phyloP scores from a whole-genome alignment of 192 early-diverging fungal species.

The Linderina pennispora region DNA sequence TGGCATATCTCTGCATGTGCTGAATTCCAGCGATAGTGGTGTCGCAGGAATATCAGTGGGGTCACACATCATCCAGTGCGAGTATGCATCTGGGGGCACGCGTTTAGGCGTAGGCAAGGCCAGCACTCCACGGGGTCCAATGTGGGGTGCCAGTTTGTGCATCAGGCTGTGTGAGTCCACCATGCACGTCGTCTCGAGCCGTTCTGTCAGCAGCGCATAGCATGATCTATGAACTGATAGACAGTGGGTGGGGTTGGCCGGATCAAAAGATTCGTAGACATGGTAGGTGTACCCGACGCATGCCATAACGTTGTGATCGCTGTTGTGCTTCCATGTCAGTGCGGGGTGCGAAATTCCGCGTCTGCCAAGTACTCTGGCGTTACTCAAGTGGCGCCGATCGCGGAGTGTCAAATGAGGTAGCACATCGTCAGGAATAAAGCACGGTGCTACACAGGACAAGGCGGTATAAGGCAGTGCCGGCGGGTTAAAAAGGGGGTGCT shows the following conservation, averaged over 20 bases:
- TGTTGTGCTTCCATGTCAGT: conserved; percentile 31
- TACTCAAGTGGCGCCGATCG: conserved; percentile 34
- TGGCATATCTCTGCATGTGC: no score
- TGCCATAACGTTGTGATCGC: conserved; percentile 25
- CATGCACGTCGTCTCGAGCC: conserved; percentile 26
- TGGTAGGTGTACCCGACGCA: conserved; percentile 33
- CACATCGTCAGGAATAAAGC: conserved; percentile 16
- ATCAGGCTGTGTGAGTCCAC: conserved; percentile 6
- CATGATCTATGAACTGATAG: conserved; percentile 38
- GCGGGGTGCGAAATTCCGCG: conserved; percentile 43
- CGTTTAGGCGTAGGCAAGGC: not conserved
- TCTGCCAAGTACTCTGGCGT: conserved; percentile 23
- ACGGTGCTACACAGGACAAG: conserved; percentile 19
- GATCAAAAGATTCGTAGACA: conserved; percentile 25
- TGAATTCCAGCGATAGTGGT: no score
- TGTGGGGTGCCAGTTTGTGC: conserved; percentile 14
- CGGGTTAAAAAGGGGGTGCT: no score
- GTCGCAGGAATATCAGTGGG: conserved; percentile 33
- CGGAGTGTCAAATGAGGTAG: conserved; percentile 1
- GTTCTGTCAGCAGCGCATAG: conserved; percentile 25
- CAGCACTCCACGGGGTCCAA: conserved; percentile 20
- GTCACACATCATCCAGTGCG: conserved; percentile 34
- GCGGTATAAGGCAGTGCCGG: no score
- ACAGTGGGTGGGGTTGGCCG: conserved; percentile 11
- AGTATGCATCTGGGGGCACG: not conserved